These are phyloP conservation scores for Lumnitzera racemosa DNA, from an alignment of 345 rosid genomes.

Conservation along the genomic window DNA sequence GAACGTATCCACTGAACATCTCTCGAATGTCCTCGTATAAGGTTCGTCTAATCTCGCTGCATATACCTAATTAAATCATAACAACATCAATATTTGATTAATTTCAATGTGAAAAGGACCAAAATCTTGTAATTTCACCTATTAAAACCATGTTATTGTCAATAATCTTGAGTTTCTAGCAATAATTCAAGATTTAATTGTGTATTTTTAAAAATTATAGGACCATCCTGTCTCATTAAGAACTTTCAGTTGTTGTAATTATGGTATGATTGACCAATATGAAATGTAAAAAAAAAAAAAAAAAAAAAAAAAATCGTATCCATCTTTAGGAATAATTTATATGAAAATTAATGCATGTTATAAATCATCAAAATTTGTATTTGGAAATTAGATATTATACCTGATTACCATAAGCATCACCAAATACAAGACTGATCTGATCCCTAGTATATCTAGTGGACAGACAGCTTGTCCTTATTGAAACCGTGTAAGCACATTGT, in stretches of 20 bases:
- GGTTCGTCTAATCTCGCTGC: conserved; percentile 55
- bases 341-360: neutral
- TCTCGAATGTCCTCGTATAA: conserved; percentile 38
- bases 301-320: neutral
- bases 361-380: no score
- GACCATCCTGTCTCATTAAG: no score
- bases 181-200: no score
- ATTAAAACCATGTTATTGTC: neutral
- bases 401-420: conserved; percentile 75
- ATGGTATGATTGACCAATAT: no score
- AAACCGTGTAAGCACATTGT: conserved; percentile 53
- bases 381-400: conserved; percentile 10
- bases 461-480: conserved; percentile 52
- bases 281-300: no score
- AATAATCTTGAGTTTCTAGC: no score
- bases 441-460: conserved; percentile 55
- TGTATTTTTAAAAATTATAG: no score
- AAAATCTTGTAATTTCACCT: neutral
- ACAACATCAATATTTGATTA: neutral
- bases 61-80: conserved; percentile 34
- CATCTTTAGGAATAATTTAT: neutral
- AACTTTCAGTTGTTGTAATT: no score
- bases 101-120: neutral
- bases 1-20: conserved; percentile 65
- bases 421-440: conserved; percentile 65